phyloP scores from a whole-genome alignment of 2,329 filamentous ascomycete species.

The Dactylellina sp. region DNA sequence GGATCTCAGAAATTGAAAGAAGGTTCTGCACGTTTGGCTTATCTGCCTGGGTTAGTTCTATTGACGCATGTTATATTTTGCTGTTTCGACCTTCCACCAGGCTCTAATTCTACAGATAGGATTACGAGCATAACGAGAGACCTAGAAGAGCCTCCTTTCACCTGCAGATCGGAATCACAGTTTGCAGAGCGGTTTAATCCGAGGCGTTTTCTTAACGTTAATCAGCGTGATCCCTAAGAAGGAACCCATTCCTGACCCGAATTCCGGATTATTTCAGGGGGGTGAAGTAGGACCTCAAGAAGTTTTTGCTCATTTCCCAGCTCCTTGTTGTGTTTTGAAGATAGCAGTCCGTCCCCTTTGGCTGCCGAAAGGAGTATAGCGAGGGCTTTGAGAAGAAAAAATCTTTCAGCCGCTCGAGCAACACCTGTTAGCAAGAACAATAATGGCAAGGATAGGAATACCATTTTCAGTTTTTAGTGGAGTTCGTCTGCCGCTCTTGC shows the following conservation, averaged over 20 bases:
- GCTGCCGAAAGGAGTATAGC: slow-evolving; percentile 13
- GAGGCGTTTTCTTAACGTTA: slow-evolving; percentile 43
- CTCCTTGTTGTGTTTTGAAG: slow-evolving; percentile 25
- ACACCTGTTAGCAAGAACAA: slow-evolving; percentile 29
- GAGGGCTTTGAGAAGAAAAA: slow-evolving; percentile 2
- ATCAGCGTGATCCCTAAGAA: slow-evolving; percentile 5
- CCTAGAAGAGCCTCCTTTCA: slow-evolving; percentile 40
- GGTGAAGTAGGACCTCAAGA: slow-evolving; percentile 7
- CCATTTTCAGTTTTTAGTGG: slow-evolving; percentile 44
- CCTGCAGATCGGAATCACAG: slow-evolving; percentile 40
- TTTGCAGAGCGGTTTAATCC: slow-evolving; percentile 27
- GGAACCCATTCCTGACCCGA: slow-evolving; percentile 1
- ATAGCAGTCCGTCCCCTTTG: slow-evolving; percentile 12
- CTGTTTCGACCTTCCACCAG: slow-evolving; percentile 9
- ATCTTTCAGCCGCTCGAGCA: slow-evolving; percentile 34
- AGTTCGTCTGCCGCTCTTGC: slow-evolving; percentile 41
- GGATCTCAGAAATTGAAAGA: not conserved
- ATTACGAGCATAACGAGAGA: slow-evolving; percentile 27
- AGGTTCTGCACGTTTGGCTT: slow-evolving; percentile 35
- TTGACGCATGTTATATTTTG: slow-evolving; percentile 11
- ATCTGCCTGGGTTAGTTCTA: not conserved
- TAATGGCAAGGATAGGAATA: slow-evolving; percentile 8
- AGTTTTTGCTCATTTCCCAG: slow-evolving; percentile 45
- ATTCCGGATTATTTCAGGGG: slow-evolving; percentile 54
- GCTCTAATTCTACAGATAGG: not conserved